Evolutionary conservation across 2,329 filamentous ascomycete genomes (phyloP), one percentile per base, ranked within the genome.

Genomic region (Fusarium heterosporum): DNA sequence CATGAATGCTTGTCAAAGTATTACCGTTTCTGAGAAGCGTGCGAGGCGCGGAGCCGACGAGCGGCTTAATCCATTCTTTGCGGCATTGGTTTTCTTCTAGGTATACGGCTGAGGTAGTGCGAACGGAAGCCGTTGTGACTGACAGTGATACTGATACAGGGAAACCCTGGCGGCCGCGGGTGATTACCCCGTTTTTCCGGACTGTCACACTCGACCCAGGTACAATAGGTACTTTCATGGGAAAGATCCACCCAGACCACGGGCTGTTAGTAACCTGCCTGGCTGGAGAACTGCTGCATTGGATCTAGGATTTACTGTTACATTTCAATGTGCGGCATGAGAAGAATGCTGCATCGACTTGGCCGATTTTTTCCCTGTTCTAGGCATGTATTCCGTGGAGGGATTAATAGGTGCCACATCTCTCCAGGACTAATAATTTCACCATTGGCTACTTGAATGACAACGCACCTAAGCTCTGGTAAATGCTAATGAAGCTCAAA

Each of bases 101-200:
- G 19, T 51, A 32, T 16, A 42, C 28, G 53, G 32, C 38, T 45
- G 40, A 49, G 32, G 61, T 17, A 8, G 8, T n/a, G 17, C 56
- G 38, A 47, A 40, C 38, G 51, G 59, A 64, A 64, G 41, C 14
- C 51, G 19, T 49, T 36, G 25, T 39, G 39, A 64, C 38, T 55
- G 19, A 32, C 39, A 39, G 47, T 51, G 45, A 48, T 52, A 52
- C 53, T 39, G 47, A 34, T 22, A 63, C 58, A 66, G 48, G 58
- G 62, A 68, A 32, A 36, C 47, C 57, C 65, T 42, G 65, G 64
- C 56, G 43, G 61, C 51, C 53, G 43, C 56, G 47, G 61, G 55
- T 55, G 41, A 52, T 25, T 53, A 46, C 57, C 52, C 69, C 67
- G 30, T 59, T 63, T 63, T 57, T 41, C 48, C 45, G 38, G n/a